phyloP scores from a whole-genome alignment of 805 yeast species.

The Lachancea fermentati region DNA sequence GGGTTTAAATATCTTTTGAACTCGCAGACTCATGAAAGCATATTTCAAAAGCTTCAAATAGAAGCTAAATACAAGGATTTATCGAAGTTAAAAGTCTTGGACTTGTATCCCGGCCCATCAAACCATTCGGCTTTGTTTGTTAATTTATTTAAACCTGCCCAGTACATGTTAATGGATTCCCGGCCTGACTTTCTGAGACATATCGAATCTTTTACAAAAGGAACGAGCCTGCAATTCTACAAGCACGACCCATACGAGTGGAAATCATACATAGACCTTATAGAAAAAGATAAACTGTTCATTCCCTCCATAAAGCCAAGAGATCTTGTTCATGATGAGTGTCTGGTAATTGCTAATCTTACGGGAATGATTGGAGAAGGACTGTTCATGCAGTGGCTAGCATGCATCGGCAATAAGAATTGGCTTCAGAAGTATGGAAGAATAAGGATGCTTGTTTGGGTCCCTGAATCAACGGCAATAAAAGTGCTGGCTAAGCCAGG shows the following conservation, averaged over 20 bases:
- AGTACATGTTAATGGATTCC: slow-evolving; percentile 59
- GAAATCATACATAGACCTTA: slow-evolving; percentile 50
- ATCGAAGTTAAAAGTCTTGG: slow-evolving; percentile 46
- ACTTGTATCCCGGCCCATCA: slow-evolving; percentile 55
- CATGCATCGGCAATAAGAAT: slow-evolving; percentile 59
- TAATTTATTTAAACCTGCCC: slow-evolving; percentile 52
- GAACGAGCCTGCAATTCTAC: slow-evolving; percentile 30
- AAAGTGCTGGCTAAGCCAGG: slow-evolving; percentile 58
- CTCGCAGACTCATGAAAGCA: slow-evolving; percentile 21
- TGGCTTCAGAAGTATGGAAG: slow-evolving; percentile 74
- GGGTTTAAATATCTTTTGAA: slow-evolving; percentile 21
- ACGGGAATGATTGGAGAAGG: slow-evolving; percentile 54
- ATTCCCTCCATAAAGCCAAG: slow-evolving; percentile 34
- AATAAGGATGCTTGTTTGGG: slow-evolving; percentile 68
- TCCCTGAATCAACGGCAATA: slow-evolving; percentile 52
- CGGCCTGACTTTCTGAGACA: slow-evolving; percentile 30
- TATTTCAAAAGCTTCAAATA: slow-evolving; percentile 46
- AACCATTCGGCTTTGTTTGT: slow-evolving; percentile 59
- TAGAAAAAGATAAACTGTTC: slow-evolving; percentile 41
- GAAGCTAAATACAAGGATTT: slow-evolving; percentile 31
- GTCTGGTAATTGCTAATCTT: slow-evolving; percentile 56
- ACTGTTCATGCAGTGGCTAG: slow-evolving; percentile 67
- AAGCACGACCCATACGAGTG: slow-evolving; percentile 59
- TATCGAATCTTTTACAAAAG: slow-evolving; percentile 7
- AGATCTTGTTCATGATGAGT: slow-evolving; percentile 44